Conservation (phyloP, 108 stramenopile genomes). For the Skeletonema menzelii region DNA sequence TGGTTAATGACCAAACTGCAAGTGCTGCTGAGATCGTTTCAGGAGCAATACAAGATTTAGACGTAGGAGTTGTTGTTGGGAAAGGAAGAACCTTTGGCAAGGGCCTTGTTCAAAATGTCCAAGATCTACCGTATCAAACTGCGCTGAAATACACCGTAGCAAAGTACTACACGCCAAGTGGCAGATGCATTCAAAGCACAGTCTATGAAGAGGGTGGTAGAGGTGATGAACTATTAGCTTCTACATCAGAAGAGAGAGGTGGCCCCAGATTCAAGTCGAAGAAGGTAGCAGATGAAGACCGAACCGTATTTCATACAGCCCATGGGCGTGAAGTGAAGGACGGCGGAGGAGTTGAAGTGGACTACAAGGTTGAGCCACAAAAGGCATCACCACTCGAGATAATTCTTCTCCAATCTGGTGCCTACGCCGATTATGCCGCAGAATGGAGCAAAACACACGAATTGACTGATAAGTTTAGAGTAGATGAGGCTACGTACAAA, state of each 20-base stretch:
- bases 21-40: constrained; percentile 95
- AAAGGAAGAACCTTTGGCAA: constrained; percentile 94
- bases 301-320: constrained; percentile 72
- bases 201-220: constrained; percentile 84
- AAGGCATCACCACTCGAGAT: constrained; percentile 86
- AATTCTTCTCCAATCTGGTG: constrained; percentile 73
- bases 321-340: constrained; percentile 80
- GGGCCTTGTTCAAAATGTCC: constrained; percentile 98
- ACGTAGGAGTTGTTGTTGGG: constrained; percentile 93
- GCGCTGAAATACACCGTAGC: constrained; percentile 97
- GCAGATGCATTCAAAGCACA: constrained; percentile 88
- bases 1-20: constrained; percentile 90
- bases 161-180: constrained; percentile 97
- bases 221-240: constrained; percentile 9
- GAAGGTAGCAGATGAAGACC: constrained; percentile 71
- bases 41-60: constrained; percentile 96
- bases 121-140: constrained; percentile 77
- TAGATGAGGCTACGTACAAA: constrained; percentile 73
- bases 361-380: constrained; percentile 85
- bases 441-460: constrained; percentile 78
- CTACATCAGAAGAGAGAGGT: constrained; percentile 24
- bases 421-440: constrained; percentile 83
- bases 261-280: constrained; percentile 54
- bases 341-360: constrained; percentile 93
- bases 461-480: constrained; percentile 74